A percentile compares a stretch with the other conserved stretches of the same genome.
phyloP scores from a whole-genome alignment of 495 filamentous ascomycete genomes.

The Aspergillus sclerotiicarbonarius region DNA sequence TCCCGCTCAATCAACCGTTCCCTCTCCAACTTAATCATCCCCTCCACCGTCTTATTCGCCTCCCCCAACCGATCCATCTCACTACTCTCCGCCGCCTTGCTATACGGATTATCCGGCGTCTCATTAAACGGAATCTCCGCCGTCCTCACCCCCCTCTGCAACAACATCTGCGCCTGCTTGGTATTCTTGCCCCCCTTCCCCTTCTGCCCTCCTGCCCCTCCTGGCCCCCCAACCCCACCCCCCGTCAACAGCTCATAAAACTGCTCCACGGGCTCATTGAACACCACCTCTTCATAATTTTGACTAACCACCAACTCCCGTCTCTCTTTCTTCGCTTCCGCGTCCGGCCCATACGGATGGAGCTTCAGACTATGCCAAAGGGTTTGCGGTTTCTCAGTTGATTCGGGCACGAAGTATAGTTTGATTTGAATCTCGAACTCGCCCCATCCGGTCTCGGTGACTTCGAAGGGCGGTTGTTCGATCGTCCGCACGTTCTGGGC shows the following conservation, averaged over 20 bases:
- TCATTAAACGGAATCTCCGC: constrained; percentile 68
- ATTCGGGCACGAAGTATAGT: constrained; percentile 82
- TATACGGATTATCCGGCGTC: constrained; percentile 67
- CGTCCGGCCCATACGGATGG: constrained; percentile 83
- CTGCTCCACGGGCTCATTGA: constrained; percentile 91
- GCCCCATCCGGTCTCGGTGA: constrained; percentile 93
- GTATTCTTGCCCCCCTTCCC: constrained; percentile 47
- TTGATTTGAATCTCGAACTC: constrained; percentile 96
- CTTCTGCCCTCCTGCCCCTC: constrained; percentile 40
- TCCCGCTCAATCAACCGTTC: constrained; percentile 60
- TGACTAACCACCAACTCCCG: constrained; percentile 68
- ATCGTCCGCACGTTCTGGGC: constrained; percentile 78
- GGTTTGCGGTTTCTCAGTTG: constrained; percentile 85
- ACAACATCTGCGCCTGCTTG: constrained; percentile 38
- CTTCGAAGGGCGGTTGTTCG: constrained; percentile 75
- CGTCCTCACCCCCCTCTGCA: constrained; percentile 54
- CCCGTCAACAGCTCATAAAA: constrained; percentile 81
- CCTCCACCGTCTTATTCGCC: constrained; percentile 65
- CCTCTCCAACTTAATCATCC: constrained; percentile 67
- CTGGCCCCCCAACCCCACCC: constrained; percentile 44
- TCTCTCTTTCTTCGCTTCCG: constrained; percentile 65
- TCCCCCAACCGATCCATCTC: constrained; percentile 60
- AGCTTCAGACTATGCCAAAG: constrained; percentile 87
- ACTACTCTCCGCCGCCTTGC: constrained; percentile 66
- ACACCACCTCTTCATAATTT: constrained; percentile 86